Base-by-base conservation (phyloP, 2,329 filamentous ascomycete genomes). In the Trichoderma hamatum region DNA sequence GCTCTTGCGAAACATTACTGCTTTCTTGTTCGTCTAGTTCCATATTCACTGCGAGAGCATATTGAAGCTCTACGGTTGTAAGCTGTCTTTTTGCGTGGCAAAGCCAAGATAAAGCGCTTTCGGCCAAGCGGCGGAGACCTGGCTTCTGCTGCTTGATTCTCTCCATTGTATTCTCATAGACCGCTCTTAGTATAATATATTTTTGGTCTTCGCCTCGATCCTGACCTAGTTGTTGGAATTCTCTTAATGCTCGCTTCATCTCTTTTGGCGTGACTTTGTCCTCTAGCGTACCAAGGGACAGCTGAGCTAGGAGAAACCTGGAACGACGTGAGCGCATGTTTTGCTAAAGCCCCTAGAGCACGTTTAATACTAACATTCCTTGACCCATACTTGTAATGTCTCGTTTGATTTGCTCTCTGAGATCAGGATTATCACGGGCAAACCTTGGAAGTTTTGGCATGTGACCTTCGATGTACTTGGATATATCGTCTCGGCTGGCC, bases 101-200 rank as follows among this genome's bases (percentile, higher is more conserved):
- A 26, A 68, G 61, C 66, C 66, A 68, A 4, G 55, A 34, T 14
- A 68, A 14, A 28, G 36, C 46, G 13, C 11, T 60, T 16, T 43
- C 52, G 6, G 66, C 66, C 24, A 68, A 13, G 3, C 36, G 28
- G 7, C 56, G 4, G 5, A 54, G 21, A 24, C 34, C 66, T 13
- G 21, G 1, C 10, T 36, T 39, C 30, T 68, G 66, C n/a, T 58
- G 16, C 4, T 30, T 43, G 19, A 68, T 62, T 28, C 66, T 61
- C 13, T 36, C 39, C 26, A 68, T 60, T 24, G 66, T 56, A 11
- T 46, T 32, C 1, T 54, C 24, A 3, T 54, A 54, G 7, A 26
- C 16, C 0, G 14, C 24, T 24, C 26, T 10, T 30, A 65, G 11
- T 24, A 49, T n/a, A 26, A 21, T 16, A 16, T 19, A 39, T 6